Evolutionary conservation across 2,329 filamentous ascomycete genomes (phyloP), one percentile per base, ranked within the genome.

Genomic region (Lasiodiplodia citricola): DNA sequence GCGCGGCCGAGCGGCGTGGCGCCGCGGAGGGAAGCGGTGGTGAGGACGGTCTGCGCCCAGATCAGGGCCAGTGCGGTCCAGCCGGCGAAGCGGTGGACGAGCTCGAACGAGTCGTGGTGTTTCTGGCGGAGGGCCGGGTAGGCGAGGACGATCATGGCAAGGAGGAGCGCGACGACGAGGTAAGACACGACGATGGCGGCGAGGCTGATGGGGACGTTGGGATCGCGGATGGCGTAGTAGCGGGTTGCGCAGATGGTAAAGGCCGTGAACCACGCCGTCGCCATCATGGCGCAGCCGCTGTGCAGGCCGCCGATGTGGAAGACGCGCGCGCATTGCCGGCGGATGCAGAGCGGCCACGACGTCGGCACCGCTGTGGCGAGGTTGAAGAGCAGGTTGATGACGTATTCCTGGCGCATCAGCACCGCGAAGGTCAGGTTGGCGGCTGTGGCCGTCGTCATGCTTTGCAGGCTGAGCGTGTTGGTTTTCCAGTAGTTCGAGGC

Each of bases 231-330:
- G 8, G 69, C 62, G 69, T 75, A 78, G 21, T 76, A 72, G 37
- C 70, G 70, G 4, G 75, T 73, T 25, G 80, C 62, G 10, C 80
- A 55, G 0, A 75, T 72, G 4, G 80, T 60, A 13, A 81, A 58
- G 0, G 75, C 73, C 2, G 78, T 77, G 70, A 82, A 84, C 84
- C 84, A 86, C 14, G 73, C 18, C 5, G 75, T 77, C 0, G 77
- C 78, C 11, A 73, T 73, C 6, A 77, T 69, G 0, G 76, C 77
- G 1, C 75, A 72, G 6, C 78, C 77, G 56, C 74, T 77, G 62
- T 80, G 78, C 13, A 80, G 71, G 0, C 78, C 78, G 1, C 79
- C 77, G 69, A 76, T 76, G 50, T 72, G 72, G 69, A 79, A 79
- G 4, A 78, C 72, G 37, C 74, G 75, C 8, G 75, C 75, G 4